These are phyloP conservation scores for Macrocybe gigantea DNA, from an alignment of 768 basidiomycete species.

Conservation along the genomic window DNA sequence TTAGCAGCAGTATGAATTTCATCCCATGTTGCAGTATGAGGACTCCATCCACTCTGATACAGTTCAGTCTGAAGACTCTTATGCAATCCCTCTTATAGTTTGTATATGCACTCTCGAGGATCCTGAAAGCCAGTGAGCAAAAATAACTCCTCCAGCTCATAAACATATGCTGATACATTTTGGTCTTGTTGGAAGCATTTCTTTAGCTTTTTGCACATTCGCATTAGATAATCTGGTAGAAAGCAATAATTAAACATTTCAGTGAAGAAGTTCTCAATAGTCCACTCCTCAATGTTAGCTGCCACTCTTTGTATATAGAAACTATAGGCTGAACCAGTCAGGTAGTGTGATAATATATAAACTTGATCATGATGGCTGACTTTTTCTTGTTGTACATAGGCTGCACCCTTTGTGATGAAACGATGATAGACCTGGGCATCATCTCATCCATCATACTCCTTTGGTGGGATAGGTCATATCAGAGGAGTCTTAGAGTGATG, in stretches of 20 bases:
- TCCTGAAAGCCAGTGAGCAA: slow-evolving; percentile 23
- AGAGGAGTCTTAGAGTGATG: no score
- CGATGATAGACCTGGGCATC: slow-evolving; percentile 15
- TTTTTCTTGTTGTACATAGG: slow-evolving; percentile 15
- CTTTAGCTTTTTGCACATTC: slow-evolving; percentile 19
- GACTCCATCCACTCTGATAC: no score
- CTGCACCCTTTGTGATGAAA: slow-evolving; percentile 18
- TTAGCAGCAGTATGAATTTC: no score
- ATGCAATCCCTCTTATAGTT: slow-evolving; percentile 29
- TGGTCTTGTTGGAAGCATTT: slow-evolving; percentile 16
- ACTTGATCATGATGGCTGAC: slow-evolving; percentile 9
- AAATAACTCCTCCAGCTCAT: slow-evolving; percentile 26
- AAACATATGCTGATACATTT: slow-evolving; percentile 23
- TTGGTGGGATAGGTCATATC: slow-evolving; percentile 18
- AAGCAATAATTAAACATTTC: slow-evolving; percentile 33
- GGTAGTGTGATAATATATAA: slow-evolving; percentile 18
- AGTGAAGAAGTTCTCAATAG: slow-evolving; percentile 19
- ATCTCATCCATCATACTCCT: slow-evolving; percentile 18
- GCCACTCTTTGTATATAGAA: slow-evolving; percentile 27
- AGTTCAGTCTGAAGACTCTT: no score
- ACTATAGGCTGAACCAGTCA: slow-evolving; percentile 23
- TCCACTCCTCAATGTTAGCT: slow-evolving; percentile 17
- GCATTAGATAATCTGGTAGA: slow-evolving; percentile 18
- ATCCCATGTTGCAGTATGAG: no score
- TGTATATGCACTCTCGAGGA: slow-evolving; percentile 19